Conservation (phyloP, 225 moss, liverwort and hornwort species). For the Antitrichia curtipendula region DNA sequence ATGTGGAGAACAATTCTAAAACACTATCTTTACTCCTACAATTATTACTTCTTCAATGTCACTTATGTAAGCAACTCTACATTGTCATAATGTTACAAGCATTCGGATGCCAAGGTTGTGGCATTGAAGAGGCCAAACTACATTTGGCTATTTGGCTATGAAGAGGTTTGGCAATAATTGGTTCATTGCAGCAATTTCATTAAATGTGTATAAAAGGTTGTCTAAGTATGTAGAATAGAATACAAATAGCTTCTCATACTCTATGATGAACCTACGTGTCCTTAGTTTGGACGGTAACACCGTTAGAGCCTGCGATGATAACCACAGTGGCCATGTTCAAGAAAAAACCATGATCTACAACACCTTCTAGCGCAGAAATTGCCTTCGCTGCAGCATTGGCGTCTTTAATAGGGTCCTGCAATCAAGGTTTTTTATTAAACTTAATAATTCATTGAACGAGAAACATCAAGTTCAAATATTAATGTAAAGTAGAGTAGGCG, state of each 20-base stretch:
- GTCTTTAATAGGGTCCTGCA: slow-evolving; percentile 85
- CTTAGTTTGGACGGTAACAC: slow-evolving; percentile 80
- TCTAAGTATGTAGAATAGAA: background rate
- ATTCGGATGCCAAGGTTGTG: background rate
- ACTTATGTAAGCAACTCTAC: background rate
- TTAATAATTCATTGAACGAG: background rate
- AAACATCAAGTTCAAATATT: background rate
- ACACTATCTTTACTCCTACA: background rate
- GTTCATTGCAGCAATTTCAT: background rate
- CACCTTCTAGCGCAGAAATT: slow-evolving; percentile 83
- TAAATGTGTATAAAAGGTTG: background rate
- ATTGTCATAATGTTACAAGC: background rate
- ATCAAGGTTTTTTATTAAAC: background rate
- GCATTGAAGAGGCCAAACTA: background rate
- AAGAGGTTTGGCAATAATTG: background rate
- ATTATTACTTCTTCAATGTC: background rate
- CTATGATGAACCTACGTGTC: slow-evolving; percentile 8
- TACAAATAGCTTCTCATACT: slow-evolving; percentile 1
- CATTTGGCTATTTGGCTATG: too few species aligned
- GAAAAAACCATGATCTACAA: slow-evolving; percentile 92
- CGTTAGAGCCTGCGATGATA: slow-evolving; percentile 73
- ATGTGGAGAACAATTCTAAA: background rate
- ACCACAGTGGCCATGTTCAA: slow-evolving; percentile 93
- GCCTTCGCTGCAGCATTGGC: slow-evolving; percentile 83
- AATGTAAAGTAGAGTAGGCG: background rate